These are phyloP conservation scores for Mycotypha africana DNA, from an alignment of 371 early-diverging fungal genomes.

Conservation along the genomic window DNA sequence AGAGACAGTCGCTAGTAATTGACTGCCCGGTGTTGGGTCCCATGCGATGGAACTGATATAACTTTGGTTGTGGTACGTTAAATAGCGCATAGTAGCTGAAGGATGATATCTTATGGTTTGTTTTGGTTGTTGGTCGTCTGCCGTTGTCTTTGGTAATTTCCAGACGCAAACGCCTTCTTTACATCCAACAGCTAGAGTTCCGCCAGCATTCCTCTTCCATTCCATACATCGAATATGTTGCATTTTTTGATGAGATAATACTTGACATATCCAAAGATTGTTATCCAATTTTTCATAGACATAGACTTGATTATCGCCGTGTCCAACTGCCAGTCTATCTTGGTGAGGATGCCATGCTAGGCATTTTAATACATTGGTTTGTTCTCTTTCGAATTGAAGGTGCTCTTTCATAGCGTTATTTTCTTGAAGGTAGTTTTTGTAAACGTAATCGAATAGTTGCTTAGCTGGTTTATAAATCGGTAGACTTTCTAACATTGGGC, in stretches of 20 bases:
- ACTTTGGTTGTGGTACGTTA: slow-evolving; percentile 18
- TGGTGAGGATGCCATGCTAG: slow-evolving; percentile 57
- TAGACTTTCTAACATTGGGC: slow-evolving; percentile 2
- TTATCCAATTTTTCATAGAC: slow-evolving; percentile 37
- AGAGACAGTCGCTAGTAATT: slow-evolving; percentile 31
- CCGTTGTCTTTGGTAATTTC: slow-evolving; percentile 17
- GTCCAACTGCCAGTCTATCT: slow-evolving; percentile 45
- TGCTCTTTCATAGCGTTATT: neutral
- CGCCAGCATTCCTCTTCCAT: slow-evolving; percentile 47
- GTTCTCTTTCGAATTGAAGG: slow-evolving; percentile 1
- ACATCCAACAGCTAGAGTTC: slow-evolving; percentile 51
- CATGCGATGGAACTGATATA: slow-evolving; percentile 37
- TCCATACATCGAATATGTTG: slow-evolving; percentile 45
- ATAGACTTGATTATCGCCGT: slow-evolving; percentile 40
- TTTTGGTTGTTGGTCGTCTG: neutral
- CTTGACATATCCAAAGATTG: slow-evolving; percentile 28
- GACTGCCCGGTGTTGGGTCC: slow-evolving; percentile 42
- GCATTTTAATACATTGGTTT: slow-evolving; percentile 1
- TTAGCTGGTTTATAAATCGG: slow-evolving; percentile 9
- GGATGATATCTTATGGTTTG: slow-evolving; percentile 11
- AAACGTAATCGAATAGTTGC: slow-evolving; percentile 1
- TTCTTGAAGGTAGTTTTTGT: neutral
- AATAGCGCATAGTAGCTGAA: slow-evolving; percentile 25
- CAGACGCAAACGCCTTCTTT: slow-evolving; percentile 52
- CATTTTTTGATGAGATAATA: slow-evolving; percentile 41